These are phyloP conservation scores for Coffea canephora DNA, from an alignment of 257 asterid species.

Conservation along the genomic window DNA sequence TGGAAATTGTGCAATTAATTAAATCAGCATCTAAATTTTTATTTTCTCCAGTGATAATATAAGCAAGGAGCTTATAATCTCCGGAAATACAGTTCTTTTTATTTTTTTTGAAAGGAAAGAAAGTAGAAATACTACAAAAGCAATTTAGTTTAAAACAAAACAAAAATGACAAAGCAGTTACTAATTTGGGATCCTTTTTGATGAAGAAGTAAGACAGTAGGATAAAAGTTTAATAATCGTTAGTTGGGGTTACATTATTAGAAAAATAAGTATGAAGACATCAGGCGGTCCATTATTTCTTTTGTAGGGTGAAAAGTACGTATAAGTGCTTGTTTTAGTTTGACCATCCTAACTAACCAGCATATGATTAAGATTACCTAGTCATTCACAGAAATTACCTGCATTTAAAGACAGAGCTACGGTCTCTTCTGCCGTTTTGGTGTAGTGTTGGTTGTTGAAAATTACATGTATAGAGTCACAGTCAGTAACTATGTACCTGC, in stretches of 20 bases:
- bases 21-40: background rate
- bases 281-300: background rate
- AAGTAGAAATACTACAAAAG: too few species aligned
- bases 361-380: slow-evolving; percentile 7
- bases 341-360: slow-evolving; percentile 14
- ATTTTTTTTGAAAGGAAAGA: too few species aligned
- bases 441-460: slow-evolving; percentile 59
- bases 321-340: slow-evolving; percentile 3
- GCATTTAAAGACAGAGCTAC: slow-evolving; percentile 76
- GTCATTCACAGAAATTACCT: slow-evolving; percentile 35
- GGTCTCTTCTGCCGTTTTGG: slow-evolving; percentile 87
- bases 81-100: background rate
- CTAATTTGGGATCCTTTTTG: background rate
- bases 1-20: background rate
- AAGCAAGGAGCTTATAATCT: background rate
- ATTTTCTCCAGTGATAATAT: background rate
- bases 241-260: background rate
- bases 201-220: background rate
- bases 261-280: background rate
- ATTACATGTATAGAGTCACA: slow-evolving; percentile 85
- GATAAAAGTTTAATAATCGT: slow-evolving; percentile 1
- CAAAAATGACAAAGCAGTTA: too few species aligned
- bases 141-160: too few species aligned
- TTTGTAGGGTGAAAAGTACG: background rate
- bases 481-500: slow-evolving; percentile 84